phyloP scores from a whole-genome alignment of 768 basidiomycete species.

The Tubosaeta sp. region DNA sequence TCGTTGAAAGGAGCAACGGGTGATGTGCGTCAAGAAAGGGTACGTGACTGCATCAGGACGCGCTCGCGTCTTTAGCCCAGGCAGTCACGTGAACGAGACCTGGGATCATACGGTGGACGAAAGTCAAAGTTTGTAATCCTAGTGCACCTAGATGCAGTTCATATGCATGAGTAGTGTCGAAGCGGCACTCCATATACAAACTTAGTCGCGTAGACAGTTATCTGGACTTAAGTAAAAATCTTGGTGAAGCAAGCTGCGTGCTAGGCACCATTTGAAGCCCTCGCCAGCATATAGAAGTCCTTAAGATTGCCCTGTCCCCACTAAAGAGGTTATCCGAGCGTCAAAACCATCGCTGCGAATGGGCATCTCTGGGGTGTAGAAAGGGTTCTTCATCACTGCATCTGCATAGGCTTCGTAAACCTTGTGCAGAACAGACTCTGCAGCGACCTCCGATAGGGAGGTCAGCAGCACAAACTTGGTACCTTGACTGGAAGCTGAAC shows the following conservation, averaged over 20 bases:
- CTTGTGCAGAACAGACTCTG: slow-evolving; percentile 70
- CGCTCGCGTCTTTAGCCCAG: slow-evolving; percentile 14
- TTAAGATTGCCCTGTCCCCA: slow-evolving; percentile 40
- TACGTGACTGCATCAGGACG: slow-evolving; percentile 1
- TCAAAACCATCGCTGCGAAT: slow-evolving; percentile 92
- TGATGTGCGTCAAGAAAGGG: neutral
- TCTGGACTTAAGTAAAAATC: neutral
- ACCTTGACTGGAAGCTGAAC: slow-evolving; percentile 43
- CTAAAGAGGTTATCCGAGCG: slow-evolving; percentile 54
- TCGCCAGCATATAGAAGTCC: neutral
- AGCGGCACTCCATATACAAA: neutral
- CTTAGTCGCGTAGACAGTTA: neutral
- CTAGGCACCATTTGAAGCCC: neutral
- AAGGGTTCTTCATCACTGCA: slow-evolving; percentile 98
- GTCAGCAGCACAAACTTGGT: slow-evolving; percentile 95
- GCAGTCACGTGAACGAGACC: slow-evolving; percentile 18
- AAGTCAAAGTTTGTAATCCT: neutral
- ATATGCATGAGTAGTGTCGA: neutral
- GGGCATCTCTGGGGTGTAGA: slow-evolving; percentile 99
- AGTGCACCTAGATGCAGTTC: no score
- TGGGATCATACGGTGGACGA: no score
- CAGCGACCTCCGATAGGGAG: slow-evolving; percentile 67
- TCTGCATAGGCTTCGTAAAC: slow-evolving; percentile 94
- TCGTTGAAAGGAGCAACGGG: neutral
- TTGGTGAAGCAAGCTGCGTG: neutral